Evolutionary conservation across 768 basidiomycete genomes (phyloP), one percentile per base, ranked within the genome.

Genomic region (Psilocybe cubensis): DNA sequence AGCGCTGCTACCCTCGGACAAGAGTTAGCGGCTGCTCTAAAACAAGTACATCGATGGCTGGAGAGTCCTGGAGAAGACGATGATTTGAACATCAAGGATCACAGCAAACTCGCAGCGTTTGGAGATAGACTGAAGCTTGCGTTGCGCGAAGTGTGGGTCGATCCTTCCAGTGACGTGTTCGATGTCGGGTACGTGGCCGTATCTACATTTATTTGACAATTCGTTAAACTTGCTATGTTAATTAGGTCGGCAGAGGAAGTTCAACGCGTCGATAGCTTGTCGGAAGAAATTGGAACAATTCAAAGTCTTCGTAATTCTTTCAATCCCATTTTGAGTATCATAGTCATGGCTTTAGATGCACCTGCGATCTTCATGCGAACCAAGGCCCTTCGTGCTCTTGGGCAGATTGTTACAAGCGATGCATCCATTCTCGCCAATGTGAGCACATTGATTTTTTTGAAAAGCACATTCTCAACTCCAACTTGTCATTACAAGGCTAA

Each of bases 291-390:
- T 54, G 91, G 91, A 17, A 85, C 84, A 0, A 80, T 88, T 12
- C 92, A 94, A 58, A 83, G 79, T 35, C 76, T 97, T 46, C 86
- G 85, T 55, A 87, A 82, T 60, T 92, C 91, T 2, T 96, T 96
- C 70, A 85, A 91, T 42, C 87, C 92, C 0, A 91, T 98, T 52
- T 74, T 98, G 11, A 86, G 85, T 18, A 86, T 89, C 31, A 86
- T 97, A 27, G 70, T 98, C 18, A 75, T 79, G 52, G 85, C 94
- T 2, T 79, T 96, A 59, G 93, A 96, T 65, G 91, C 92, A 0
- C 83, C 91, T 3, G 84, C 88, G 3, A 94, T 98, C 24, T 94
- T 92, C 65, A 91, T 96, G 80, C 86, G 97, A 28, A 96, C 95
- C 0, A 98, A 98, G 70, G 96, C 96, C 0, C 76, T 99, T 27